A percentile compares a stretch with the other conserved stretches of the same genome.
These are phyloP conservation scores for Curvularia verruculosa DNA, from an alignment of 2,329 filamentous ascomycete genomes.

Conservation along the genomic window DNA sequence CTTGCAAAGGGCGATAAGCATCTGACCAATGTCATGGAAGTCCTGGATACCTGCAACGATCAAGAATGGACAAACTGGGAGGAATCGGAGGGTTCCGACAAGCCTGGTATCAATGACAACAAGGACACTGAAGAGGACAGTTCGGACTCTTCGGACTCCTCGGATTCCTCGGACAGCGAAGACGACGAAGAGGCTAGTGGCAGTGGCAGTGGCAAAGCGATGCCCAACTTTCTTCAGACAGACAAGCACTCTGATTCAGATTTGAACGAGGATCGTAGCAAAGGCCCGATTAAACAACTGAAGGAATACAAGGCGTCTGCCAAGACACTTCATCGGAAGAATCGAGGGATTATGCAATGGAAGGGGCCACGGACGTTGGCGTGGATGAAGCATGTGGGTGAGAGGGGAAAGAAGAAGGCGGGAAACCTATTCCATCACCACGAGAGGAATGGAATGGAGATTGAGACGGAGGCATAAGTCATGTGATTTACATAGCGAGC, in stretches of 20 bases:
- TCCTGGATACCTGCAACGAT: conserved; percentile 66
- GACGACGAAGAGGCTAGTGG: conserved; percentile 23
- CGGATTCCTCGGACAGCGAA: conserved; percentile 26
- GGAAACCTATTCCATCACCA: conserved; percentile 62
- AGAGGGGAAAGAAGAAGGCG: conserved; percentile 56
- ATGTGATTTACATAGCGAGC: conserved; percentile 6
- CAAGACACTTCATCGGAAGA: conserved; percentile 53
- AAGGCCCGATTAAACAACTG: conserved; percentile 58
- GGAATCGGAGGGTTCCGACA: conserved; percentile 32
- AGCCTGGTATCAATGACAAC: conserved; percentile 17
- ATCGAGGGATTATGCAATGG: conserved; percentile 78
- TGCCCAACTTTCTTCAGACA: conserved; percentile 33
- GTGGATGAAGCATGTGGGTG: conserved; percentile 65
- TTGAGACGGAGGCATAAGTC: conserved; percentile 72
- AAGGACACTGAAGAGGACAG: conserved; percentile 46
- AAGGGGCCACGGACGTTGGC: conserved; percentile 62
- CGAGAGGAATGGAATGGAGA: conserved; percentile 58
- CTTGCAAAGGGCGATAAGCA: conserved; percentile 62
- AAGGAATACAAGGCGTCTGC: conserved; percentile 57
- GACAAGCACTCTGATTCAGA: conserved; percentile 31
- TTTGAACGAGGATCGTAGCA: conserved; percentile 46
- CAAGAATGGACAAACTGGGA: conserved; percentile 55
- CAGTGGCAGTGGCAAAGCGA: conserved; percentile 22
- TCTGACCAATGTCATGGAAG: conserved; percentile 67
- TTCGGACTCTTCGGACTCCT: conserved; percentile 26